These are phyloP conservation scores for Apophysomyces variabilis DNA, from an alignment of 371 early-diverging fungal genomes.

Conservation along the genomic window DNA sequence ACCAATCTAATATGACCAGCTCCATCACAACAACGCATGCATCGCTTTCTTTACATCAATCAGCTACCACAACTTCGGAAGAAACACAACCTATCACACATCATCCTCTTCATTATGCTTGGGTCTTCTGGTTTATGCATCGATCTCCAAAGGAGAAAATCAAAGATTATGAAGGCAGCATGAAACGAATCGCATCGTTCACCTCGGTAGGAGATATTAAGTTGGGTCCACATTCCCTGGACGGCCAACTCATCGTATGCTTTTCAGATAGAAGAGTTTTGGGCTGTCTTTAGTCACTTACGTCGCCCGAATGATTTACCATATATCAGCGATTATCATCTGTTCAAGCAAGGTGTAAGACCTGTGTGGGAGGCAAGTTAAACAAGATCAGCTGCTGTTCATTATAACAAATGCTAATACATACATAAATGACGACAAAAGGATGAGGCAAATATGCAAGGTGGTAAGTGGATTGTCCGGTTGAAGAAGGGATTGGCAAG, in stretches of 20 bases:
- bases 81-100: slow-evolving; percentile 15
- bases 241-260: background rate
- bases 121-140: slow-evolving; percentile 94
- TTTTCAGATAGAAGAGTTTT: slow-evolving; percentile 88
- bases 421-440: slow-evolving; percentile 18
- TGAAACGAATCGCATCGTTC: slow-evolving; percentile 87
- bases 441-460: slow-evolving; percentile 88
- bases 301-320: slow-evolving; percentile 88
- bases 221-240: background rate
- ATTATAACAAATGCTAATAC: slow-evolving; percentile 3
- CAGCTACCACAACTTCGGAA: background rate
- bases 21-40: slow-evolving; percentile 9
- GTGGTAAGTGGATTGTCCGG: slow-evolving; percentile 98
- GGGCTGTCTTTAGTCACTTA: slow-evolving; percentile 89
- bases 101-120: slow-evolving; percentile 66
- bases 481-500: slow-evolving; percentile 93
- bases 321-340: slow-evolving; percentile 91
- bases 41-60: slow-evolving; percentile 8
- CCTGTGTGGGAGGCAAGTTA: slow-evolving; percentile 95
- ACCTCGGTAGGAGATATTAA: slow-evolving; percentile 62
- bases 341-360: slow-evolving; percentile 94
- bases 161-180: slow-evolving; percentile 83
- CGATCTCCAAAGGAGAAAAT: slow-evolving; percentile 87
- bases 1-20: slow-evolving; percentile 2
- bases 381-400: background rate